phyloP scores from a whole-genome alignment of 1,139 yeast genomes.

The Debaryomycetaceae sp. region DNA sequence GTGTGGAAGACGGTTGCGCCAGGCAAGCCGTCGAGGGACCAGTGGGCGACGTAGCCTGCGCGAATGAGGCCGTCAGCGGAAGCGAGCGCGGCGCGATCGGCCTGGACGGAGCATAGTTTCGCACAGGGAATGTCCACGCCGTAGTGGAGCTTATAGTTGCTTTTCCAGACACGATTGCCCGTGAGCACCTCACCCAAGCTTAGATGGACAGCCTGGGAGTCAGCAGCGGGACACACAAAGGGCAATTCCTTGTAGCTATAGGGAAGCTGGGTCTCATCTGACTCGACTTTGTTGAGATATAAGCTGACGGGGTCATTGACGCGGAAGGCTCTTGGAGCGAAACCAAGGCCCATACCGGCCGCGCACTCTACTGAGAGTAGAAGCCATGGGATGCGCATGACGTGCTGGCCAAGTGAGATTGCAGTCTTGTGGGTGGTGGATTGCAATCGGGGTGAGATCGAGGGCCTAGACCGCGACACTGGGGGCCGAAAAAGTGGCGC shows the following conservation, averaged over 20 bases:
- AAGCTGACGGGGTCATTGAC: conserved; percentile 48
- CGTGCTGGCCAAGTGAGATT: no score
- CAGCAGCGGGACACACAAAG: conserved; percentile 67
- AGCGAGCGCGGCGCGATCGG: conserved; percentile 21
- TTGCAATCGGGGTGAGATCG: no score
- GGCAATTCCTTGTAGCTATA: conserved; percentile 68
- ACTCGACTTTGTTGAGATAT: conserved; percentile 66
- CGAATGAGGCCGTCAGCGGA: conserved; percentile 54
- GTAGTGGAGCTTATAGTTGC: conserved; percentile 54
- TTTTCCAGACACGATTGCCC: conserved; percentile 74
- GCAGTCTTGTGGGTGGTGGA: no score
- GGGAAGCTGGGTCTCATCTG: conserved; percentile 70
- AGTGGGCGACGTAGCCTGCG: conserved; percentile 68
- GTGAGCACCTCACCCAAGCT: conserved; percentile 69
- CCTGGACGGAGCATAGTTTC: conserved; percentile 35
- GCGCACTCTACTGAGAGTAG: conserved; percentile 1
- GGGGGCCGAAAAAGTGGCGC: no score
- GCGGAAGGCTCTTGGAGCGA: conserved; percentile 11
- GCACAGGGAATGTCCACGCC: conserved; percentile 56
- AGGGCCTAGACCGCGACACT: no score
- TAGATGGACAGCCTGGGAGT: conserved; percentile 46
- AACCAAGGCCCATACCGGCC: conserved; percentile 3
- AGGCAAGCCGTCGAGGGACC: conserved; percentile 79
- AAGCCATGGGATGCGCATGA: conserved; percentile 2
- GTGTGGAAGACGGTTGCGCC: conserved; percentile 82